A percentile compares a stretch with the other conserved stretches of the same genome.
These are phyloP conservation scores for Paulownia fortunei DNA, from an alignment of 257 asterid genomes.

Conservation along the genomic window DNA sequence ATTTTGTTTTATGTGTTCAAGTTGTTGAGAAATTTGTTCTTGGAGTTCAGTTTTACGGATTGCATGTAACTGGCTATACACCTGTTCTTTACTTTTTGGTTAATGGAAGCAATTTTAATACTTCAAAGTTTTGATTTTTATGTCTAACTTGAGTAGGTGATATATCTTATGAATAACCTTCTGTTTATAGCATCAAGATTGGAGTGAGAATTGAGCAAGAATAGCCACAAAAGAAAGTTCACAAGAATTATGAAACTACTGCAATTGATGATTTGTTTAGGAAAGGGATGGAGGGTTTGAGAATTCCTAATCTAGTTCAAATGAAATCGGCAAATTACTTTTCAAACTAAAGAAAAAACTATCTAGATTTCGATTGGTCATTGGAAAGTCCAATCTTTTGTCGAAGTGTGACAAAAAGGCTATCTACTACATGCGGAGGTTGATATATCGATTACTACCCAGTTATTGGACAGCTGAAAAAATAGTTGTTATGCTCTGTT, in stretches of 20 bases:
- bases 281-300: constrained; percentile 15
- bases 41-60: constrained; percentile 2
- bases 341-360: neutral
- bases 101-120: constrained; percentile 14
- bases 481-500: neutral
- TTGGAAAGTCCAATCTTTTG: neutral
- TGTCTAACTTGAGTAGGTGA: neutral
- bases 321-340: neutral
- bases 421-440: constrained; percentile 4
- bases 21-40: constrained; percentile 7
- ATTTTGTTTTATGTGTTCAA: constrained; percentile 13
- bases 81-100: constrained; percentile 7
- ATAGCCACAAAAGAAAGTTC: neutral
- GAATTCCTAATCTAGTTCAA: neutral
- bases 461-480: neutral
- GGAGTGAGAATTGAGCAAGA: constrained; percentile 19
- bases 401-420: neutral
- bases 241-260: constrained; percentile 21
- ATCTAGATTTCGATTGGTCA: neutral
- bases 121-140: constrained; percentile 20
- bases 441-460: neutral
- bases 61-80: constrained; percentile 30
- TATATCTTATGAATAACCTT: neutral
- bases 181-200: constrained; percentile 4
- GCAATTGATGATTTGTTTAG: constrained; percentile 1